Conservation (phyloP, 1,284 basidiomycete genomes). For the Apiotrichum laibachii region DNA sequence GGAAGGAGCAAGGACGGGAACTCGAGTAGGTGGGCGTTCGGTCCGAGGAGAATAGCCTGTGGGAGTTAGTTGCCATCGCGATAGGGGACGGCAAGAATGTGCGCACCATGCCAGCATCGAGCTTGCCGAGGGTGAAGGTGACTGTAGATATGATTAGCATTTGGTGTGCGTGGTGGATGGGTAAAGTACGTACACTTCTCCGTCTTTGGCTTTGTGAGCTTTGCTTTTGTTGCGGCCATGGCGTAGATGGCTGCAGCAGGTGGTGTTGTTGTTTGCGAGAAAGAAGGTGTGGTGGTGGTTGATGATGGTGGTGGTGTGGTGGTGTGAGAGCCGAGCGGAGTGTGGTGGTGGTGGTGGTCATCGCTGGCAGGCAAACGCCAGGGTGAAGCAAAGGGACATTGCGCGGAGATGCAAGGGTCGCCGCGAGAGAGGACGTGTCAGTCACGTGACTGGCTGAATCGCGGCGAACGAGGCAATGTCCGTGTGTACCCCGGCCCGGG, state of each 20-base stretch:
- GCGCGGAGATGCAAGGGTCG: no score
- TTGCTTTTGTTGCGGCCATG: conserved; percentile 7
- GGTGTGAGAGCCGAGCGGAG: no score
- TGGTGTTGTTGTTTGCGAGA: not conserved
- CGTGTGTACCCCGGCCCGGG: no score
- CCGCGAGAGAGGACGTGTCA: no score
- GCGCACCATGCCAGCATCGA: conserved; percentile 55
- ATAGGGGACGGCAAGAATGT: no score
- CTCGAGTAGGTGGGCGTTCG: conserved; percentile 89
- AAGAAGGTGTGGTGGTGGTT: no score
- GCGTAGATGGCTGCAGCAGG: not conserved
- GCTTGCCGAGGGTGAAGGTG: conserved; percentile 70
- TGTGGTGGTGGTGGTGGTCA: no score
- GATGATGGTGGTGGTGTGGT: no score
- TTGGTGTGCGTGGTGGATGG: not conserved
- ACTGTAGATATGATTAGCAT: conserved; percentile 27
- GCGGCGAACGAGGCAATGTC: no score
- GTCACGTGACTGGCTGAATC: no score
- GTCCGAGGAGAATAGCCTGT: conserved; percentile 71
- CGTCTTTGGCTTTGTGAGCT: conserved; percentile 11
- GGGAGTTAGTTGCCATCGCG: not conserved
- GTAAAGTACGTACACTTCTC: conserved; percentile 19
- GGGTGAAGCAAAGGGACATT: no score
- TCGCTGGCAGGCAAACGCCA: no score
- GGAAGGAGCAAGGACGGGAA: conserved; percentile 90